Evolutionary conservation across 371 early-diverging fungal species (phyloP).

Genomic region (Mortierella sp.): DNA sequence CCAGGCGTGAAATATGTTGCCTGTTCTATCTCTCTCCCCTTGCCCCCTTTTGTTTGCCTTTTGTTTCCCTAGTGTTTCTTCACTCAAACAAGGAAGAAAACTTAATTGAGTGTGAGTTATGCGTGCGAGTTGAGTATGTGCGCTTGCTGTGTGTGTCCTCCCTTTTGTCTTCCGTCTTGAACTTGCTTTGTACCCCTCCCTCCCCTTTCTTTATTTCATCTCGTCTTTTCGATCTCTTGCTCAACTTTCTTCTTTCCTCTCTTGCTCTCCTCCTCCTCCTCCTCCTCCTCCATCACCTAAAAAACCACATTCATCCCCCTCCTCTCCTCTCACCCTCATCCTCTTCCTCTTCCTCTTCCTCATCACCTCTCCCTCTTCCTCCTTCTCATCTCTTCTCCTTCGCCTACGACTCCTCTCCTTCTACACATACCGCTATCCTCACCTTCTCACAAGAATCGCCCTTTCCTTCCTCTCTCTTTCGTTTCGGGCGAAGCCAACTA

Average conservation of each 20-base stretch:
- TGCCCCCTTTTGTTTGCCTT: background rate
- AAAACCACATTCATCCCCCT: background rate
- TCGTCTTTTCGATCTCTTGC: background rate
- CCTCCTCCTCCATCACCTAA: background rate
- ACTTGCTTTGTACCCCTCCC: background rate
- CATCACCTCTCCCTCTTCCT: background rate
- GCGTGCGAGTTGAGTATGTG: background rate
- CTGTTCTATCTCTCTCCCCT: background rate
- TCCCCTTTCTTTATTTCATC: background rate
- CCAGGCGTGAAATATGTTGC: background rate
- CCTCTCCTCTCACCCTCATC: background rate
- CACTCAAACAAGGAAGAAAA: background rate
- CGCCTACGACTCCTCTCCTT: no score
- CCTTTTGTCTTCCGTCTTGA: background rate
- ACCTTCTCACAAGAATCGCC: background rate
- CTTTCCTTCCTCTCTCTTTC: conserved; percentile 7
- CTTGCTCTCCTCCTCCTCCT: background rate
- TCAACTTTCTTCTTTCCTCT: background rate
- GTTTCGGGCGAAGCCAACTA: conserved; percentile 1
- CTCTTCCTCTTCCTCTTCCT: background rate
- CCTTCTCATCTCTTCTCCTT: no score
- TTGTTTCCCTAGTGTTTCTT: background rate
- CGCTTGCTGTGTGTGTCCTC: background rate
- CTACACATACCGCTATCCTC: background rate
- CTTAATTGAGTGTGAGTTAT: background rate